phyloP scores from a whole-genome alignment of 139 green algal genomes.

The Diplosphaera chodatii region DNA sequence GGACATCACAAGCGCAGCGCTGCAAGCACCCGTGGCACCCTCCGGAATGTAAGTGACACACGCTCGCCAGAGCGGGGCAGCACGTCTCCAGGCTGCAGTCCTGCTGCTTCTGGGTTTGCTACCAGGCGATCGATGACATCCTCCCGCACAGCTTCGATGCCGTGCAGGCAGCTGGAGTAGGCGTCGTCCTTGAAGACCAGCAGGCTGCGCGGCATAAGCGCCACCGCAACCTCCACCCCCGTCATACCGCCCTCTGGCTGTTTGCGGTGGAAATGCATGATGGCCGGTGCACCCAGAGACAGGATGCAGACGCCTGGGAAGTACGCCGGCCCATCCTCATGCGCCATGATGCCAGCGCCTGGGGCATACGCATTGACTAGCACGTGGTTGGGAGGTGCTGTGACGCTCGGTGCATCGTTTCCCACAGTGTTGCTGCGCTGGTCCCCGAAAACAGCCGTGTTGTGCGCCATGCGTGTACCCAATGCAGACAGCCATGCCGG shows the following conservation, averaged over 20 bases:
- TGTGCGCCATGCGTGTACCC: constrained; percentile 15
- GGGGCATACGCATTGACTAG: constrained; percentile 59
- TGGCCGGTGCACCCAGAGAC: constrained; percentile 38
- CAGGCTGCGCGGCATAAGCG: constrained; percentile 48
- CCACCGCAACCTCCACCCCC: constrained; percentile 25
- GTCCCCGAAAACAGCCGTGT: constrained; percentile 9
- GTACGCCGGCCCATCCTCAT: constrained; percentile 61
- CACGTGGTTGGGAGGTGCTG: constrained; percentile 50
- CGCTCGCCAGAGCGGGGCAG: constrained; percentile 28
- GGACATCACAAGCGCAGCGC: constrained; percentile 12
- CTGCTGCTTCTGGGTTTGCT: constrained; percentile 16
- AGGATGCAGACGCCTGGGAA: constrained; percentile 51
- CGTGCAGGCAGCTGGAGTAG: constrained; percentile 49
- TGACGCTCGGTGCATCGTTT: constrained; percentile 25
- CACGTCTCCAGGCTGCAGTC: background rate
- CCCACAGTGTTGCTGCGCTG: background rate
- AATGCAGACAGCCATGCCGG: constrained; percentile 44
- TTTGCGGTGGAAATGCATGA: constrained; percentile 58
- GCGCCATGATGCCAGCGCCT: constrained; percentile 60
- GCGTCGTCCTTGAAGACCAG: constrained; percentile 50
- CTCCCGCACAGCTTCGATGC: constrained; percentile 45
- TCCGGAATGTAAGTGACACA: constrained; percentile 39
- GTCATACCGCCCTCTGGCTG: constrained; percentile 9
- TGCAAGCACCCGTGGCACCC: constrained; percentile 18
- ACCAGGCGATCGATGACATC: constrained; percentile 26